phyloP scores from a whole-genome alignment of 352 stramenopile genomes.

The Saprolegnia diclina region DNA sequence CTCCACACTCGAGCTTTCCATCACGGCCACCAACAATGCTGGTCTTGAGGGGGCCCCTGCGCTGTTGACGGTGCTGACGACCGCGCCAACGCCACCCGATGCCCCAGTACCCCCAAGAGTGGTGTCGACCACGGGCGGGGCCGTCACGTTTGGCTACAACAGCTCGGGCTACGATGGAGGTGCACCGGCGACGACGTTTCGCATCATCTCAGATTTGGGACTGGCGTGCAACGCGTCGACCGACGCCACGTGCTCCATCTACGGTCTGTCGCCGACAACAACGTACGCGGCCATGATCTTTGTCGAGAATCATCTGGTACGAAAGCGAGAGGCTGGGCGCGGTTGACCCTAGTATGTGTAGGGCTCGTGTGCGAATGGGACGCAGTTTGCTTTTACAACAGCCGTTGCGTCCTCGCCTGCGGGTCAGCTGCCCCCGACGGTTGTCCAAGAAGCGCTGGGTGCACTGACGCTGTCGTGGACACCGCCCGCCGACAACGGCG shows the following conservation, averaged over 20 bases:
- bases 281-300: not conserved
- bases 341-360: not conserved
- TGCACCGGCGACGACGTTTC: not conserved
- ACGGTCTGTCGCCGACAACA: not conserved
- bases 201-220: not conserved
- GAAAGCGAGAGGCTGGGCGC: not conserved
- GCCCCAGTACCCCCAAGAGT: not conserved
- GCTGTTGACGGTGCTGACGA: not conserved
- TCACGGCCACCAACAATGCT: not conserved
- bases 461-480: not conserved
- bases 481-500: not conserved
- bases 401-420: not conserved
- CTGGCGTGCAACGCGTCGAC: not conserved
- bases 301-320: not conserved
- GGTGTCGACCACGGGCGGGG: not conserved
- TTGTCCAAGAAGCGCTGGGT: not conserved
- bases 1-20: not conserved
- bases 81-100: not conserved
- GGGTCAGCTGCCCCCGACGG: not conserved
- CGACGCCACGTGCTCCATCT: not conserved
- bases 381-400: not conserved
- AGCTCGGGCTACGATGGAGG: not conserved
- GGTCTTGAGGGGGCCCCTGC: not conserved
- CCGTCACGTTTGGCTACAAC: not conserved
- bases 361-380: not conserved